phyloP scores from a whole-genome alignment of 108 stramenopile species.

The Conticribra weissflogii region DNA sequence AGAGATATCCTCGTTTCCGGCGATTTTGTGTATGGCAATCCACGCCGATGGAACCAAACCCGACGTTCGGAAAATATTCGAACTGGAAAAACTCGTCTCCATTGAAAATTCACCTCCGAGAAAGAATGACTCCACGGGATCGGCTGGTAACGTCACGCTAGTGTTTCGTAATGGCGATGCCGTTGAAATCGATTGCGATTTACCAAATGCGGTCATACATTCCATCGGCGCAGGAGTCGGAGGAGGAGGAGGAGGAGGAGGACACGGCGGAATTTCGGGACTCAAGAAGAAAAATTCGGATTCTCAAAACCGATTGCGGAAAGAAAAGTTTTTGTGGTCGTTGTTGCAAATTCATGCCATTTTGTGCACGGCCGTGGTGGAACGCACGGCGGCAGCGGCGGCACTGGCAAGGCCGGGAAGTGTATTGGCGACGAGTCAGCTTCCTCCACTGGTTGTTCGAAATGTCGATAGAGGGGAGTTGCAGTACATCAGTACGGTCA shows the following conservation, averaged over 20 bases:
- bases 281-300: constrained; percentile 38
- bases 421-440: constrained; percentile 14
- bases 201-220: constrained; percentile 38
- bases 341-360: constrained; percentile 87
- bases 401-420: constrained; percentile 38
- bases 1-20: constrained; percentile 84
- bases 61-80: constrained; percentile 81
- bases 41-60: constrained; percentile 82
- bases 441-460: constrained; percentile 76
- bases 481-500: constrained; percentile 84
- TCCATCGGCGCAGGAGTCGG: constrained; percentile 5
- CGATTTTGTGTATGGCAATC: constrained; percentile 70
- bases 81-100: constrained; percentile 77
- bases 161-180: constrained; percentile 83
- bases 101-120: constrained; percentile 65
- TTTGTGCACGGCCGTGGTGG: constrained; percentile 82
- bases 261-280: background rate
- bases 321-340: constrained; percentile 85
- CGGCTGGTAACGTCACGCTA: constrained; percentile 63
- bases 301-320: constrained; percentile 60
- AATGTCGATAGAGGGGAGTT: constrained; percentile 83
- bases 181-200: constrained; percentile 78
- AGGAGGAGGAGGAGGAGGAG: constrained; percentile 30
- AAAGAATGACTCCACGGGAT: constrained; percentile 32
- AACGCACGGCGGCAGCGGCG: constrained; percentile 55